These are phyloP conservation scores for Venturia oleaginea DNA, from an alignment of 2,329 filamentous ascomycete genomes.

Conservation along the genomic window DNA sequence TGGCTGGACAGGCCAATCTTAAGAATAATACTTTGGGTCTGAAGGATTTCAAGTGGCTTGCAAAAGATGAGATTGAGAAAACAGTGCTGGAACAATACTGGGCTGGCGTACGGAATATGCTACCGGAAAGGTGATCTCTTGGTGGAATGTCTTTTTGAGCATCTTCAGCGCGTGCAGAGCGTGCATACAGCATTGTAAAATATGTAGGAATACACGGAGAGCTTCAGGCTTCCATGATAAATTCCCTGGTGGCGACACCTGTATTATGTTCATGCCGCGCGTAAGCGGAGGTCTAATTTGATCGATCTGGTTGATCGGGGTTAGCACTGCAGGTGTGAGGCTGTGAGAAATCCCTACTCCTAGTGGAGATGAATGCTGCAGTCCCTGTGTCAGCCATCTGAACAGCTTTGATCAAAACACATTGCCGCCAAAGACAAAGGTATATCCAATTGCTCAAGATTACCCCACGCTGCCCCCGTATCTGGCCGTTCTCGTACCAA, in stretches of 20 bases:
- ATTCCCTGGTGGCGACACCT: background rate
- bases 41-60: conserved; percentile 83
- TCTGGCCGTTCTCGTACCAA: background rate
- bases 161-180: background rate
- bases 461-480: background rate
- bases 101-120: conserved; percentile 68
- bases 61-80: conserved; percentile 73
- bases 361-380: background rate
- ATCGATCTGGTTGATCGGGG: background rate
- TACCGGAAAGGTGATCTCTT: conserved; percentile 56
- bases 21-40: conserved; percentile 61
- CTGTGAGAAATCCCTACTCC: background rate
- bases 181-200: background rate
- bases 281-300: background rate
- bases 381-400: background rate
- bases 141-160: background rate
- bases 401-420: background rate
- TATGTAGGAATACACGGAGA: background rate
- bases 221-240: background rate
- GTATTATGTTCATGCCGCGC: background rate
- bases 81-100: conserved; percentile 62
- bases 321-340: background rate
- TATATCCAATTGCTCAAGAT: background rate
- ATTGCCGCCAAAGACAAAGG: background rate
- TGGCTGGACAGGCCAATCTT: conserved; percentile 89